phyloP scores from a whole-genome alignment of 345 rosid species.

The Lepidium aucheri region DNA sequence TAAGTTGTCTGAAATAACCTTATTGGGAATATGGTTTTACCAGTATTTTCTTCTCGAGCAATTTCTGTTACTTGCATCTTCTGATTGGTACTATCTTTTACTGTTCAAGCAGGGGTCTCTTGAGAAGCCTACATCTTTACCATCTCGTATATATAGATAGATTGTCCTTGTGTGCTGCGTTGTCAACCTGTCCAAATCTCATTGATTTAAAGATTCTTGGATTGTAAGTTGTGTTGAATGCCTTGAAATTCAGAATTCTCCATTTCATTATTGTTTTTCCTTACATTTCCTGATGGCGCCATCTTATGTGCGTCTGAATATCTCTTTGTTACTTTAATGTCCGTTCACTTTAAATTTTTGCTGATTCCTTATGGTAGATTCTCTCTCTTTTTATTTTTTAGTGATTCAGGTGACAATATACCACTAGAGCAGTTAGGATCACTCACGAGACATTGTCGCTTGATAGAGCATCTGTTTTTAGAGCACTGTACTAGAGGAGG shows the following conservation, averaged over 20 bases:
- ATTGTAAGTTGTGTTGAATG: constrained; percentile 51
- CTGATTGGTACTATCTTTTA: constrained; percentile 11
- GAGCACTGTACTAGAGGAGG: constrained; percentile 48
- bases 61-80: background rate
- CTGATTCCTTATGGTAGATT: background rate
- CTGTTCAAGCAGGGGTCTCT: constrained; percentile 37
- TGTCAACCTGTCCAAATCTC: constrained; percentile 62
- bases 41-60: background rate
- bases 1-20: background rate
- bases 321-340: background rate
- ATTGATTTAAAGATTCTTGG: constrained; percentile 79
- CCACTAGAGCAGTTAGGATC: constrained; percentile 56
- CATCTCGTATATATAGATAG: constrained; percentile 51
- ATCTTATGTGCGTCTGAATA: background rate
- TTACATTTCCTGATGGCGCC: background rate
- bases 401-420: constrained; percentile 26
- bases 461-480: constrained; percentile 69
- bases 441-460: constrained; percentile 53
- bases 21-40: background rate
- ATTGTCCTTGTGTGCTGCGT: constrained; percentile 46
- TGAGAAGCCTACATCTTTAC: constrained; percentile 83
- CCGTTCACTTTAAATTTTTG: background rate
- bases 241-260: background rate
- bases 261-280: background rate
- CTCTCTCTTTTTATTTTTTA: background rate